Evolutionary conservation across 1,139 yeast species (phyloP).

Genomic region (Kodamaea sp.): DNA sequence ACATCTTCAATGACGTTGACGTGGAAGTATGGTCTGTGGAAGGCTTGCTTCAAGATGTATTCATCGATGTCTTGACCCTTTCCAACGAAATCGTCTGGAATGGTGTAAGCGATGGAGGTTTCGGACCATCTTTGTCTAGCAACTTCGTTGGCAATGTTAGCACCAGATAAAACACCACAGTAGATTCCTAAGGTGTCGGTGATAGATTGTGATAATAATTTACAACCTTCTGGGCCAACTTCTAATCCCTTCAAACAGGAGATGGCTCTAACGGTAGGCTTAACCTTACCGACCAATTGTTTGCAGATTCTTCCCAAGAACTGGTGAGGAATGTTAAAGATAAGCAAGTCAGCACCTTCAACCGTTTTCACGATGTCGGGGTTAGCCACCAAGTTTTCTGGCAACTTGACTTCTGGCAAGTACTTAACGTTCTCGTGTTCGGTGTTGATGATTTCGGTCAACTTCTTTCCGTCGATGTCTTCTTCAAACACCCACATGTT

Average conservation of each 20-base stretch:
- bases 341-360: constrained; percentile 73
- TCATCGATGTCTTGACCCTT: constrained; percentile 74
- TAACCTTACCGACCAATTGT: constrained; percentile 75
- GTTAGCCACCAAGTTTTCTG: constrained; percentile 77
- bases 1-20: constrained; percentile 87
- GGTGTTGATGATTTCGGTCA: constrained; percentile 85
- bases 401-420: constrained; percentile 78
- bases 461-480: constrained; percentile 62
- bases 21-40: constrained; percentile 96
- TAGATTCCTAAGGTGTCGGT: constrained; percentile 75
- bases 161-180: constrained; percentile 95
- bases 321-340: constrained; percentile 95
- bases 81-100: constrained; percentile 71
- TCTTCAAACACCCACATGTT: constrained; percentile 97
- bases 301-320: constrained; percentile 72
- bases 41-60: constrained; percentile 64
- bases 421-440: constrained; percentile 88
- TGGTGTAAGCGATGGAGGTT: constrained; percentile 86
- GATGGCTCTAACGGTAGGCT: constrained; percentile 73
- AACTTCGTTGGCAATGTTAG: constrained; percentile 92
- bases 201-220: constrained; percentile 73
- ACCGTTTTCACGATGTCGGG: constrained; percentile 79
- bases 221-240: constrained; percentile 77
- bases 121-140: constrained; percentile 93
- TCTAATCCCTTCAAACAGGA: constrained; percentile 93